Percentiles rank a stretch among this genome's conserved stretches.
Evolutionary conservation across 139 green algal species (phyloP).

Genomic region (Pycnococcus provasolii): DNA sequence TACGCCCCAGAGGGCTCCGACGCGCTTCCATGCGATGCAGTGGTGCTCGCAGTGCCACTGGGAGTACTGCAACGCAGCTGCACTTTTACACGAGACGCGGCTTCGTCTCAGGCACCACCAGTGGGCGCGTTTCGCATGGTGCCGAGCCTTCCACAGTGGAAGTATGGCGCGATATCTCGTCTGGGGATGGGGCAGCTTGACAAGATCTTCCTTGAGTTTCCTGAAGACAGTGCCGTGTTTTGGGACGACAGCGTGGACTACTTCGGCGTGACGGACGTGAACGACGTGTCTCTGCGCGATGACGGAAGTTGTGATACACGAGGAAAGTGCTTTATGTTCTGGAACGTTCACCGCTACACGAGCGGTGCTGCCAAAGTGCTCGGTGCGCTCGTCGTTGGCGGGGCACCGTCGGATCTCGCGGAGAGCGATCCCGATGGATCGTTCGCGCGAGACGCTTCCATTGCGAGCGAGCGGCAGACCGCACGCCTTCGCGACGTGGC

Average conservation of each 20-base stretch:
- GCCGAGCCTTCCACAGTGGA: conserved; percentile 59
- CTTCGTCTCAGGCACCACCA: conserved; percentile 29
- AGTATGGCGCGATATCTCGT: conserved; percentile 47
- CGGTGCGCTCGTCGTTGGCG: conserved; percentile 43
- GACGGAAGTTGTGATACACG: conserved; percentile 19
- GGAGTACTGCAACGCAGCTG: conserved; percentile 49
- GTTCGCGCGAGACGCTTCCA: too few species aligned
- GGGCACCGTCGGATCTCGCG: background rate
- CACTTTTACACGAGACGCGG: background rate
- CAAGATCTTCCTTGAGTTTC: conserved; percentile 77
- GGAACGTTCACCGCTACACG: conserved; percentile 58
- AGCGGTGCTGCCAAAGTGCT: conserved; percentile 34
- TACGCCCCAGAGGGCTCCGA: background rate
- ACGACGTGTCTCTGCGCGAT: background rate
- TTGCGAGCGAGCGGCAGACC: too few species aligned
- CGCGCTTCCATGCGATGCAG: background rate
- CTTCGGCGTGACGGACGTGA: conserved; percentile 53
- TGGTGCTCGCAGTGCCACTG: conserved; percentile 27
- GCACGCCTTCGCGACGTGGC: conserved; percentile 5
- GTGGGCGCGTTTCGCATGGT: conserved; percentile 35
- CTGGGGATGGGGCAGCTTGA: conserved; percentile 75
- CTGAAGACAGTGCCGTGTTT: conserved; percentile 37
- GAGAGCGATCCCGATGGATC: too few species aligned
- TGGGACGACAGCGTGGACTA: conserved; percentile 63
- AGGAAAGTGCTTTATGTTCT: conserved; percentile 72